Evolutionary conservation across 2,329 filamentous ascomycete species (phyloP), one percentile per base, ranked within the genome.

Genomic region (Diplodia seriata): DNA sequence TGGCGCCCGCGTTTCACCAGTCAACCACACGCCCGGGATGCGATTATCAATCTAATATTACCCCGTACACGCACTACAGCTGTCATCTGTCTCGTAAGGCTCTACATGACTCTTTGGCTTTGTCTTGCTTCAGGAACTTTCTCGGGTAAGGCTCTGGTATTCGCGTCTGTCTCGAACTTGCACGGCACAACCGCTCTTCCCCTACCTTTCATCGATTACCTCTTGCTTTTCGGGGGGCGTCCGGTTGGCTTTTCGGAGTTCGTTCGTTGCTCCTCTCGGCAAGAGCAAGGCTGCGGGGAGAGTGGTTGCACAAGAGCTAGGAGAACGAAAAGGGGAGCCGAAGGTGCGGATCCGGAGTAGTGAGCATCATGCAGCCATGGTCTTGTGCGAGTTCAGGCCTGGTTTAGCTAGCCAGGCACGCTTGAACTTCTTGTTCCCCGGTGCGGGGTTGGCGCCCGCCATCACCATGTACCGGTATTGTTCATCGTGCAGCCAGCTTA

Each of bases 1-100:
- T 50, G 57, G 57, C 57, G 57, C 31, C 29, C n/a, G 40, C 26
- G 57, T 61, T 61, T 61, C 57, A 61, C 26, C 15, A 33, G 40
- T 26, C 31, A 50, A 61, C 26, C 55, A 33, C 23, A n/a, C 20
- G 23, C 56, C 56, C 11, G 56, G 36, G 38, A 29, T 23, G 18
- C 11, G 40, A 14, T 33, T 29, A 61, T 26, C 18, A 26, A 50
- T 49, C 43, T 33, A 61, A 47, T 12, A 11, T 55, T 33, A n/a
- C 23, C 2, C 23, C 23, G 23, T 23, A 23, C 26, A 26, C 6
- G 12, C 26, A n/a, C 18, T 55, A 8, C 15, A 6, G 40, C 18
- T 43, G 40, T 7, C 6, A n/a, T 18, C 15, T 18, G 40, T 7
- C 18, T n/a, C 26, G 3, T 3, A 5, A 18, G 40, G 15, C 40